These are phyloP conservation scores for Lentinula guzmanii DNA, from an alignment of 768 basidiomycete species.

Conservation along the genomic window DNA sequence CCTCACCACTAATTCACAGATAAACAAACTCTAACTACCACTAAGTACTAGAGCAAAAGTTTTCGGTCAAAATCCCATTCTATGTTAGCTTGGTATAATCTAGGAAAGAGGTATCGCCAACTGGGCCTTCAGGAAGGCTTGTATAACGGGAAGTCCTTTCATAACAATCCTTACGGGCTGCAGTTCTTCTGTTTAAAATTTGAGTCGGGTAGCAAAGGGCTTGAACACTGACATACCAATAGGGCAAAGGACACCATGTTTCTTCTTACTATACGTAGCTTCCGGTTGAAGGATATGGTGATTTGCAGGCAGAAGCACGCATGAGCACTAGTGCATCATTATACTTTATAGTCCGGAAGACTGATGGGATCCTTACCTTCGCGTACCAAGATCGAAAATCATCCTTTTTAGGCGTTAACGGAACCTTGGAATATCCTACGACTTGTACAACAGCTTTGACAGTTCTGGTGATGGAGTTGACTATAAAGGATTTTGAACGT, in stretches of 20 bases:
- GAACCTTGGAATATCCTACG: slow-evolving; percentile 56
- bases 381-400: slow-evolving; percentile 69
- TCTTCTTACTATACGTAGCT: slow-evolving; percentile 38
- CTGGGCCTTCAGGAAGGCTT: slow-evolving; percentile 43
- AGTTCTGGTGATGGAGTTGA: slow-evolving; percentile 47
- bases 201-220: not conserved
- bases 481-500: slow-evolving; percentile 17
- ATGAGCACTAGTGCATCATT: slow-evolving; percentile 52
- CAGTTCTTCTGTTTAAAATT: slow-evolving; percentile 45
- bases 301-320: slow-evolving; percentile 59
- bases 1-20: no score
- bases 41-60: no score
- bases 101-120: slow-evolving; percentile 6
- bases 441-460: slow-evolving; percentile 78
- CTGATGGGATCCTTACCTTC: slow-evolving; percentile 34
- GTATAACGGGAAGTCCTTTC: slow-evolving; percentile 57
- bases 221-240: slow-evolving; percentile 41
- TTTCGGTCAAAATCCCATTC: no score
- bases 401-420: slow-evolving; percentile 48
- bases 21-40: no score
- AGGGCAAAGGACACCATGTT: slow-evolving; percentile 59
- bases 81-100: no score
- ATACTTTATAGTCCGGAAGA: slow-evolving; percentile 1
- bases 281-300: slow-evolving; percentile 48
- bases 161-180: slow-evolving; percentile 72